Evolutionary conservation across 768 basidiomycete species (phyloP).

Genomic region (Tubosaeta brunneosetosa): DNA sequence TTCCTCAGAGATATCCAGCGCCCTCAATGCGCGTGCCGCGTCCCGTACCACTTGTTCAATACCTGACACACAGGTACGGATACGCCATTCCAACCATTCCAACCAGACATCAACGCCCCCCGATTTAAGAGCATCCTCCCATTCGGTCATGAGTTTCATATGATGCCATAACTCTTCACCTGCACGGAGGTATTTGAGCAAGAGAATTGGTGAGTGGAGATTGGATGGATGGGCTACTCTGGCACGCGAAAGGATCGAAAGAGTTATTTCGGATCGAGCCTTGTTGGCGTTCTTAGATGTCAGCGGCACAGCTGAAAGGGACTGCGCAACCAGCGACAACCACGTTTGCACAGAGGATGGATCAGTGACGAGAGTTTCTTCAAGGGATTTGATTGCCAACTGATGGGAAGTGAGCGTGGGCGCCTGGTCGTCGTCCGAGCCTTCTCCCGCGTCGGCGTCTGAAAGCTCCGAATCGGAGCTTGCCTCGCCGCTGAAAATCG

Average conservation of each 20-base stretch:
- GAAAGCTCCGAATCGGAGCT: conserved; percentile 34
- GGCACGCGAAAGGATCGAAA: conserved; percentile 65
- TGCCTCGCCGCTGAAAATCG: conserved; percentile 36
- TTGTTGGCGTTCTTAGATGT: conserved; percentile 64
- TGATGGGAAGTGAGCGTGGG: conserved; percentile 51
- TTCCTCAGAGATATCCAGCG: conserved; percentile 38
- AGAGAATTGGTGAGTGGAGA: conserved; percentile 43
- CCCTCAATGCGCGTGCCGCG: conserved; percentile 42
- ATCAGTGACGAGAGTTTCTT: conserved; percentile 46
- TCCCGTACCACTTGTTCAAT: conserved; percentile 52
- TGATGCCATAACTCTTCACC: conserved; percentile 71
- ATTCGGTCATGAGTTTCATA: conserved; percentile 53
- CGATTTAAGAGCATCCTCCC: conserved; percentile 59
- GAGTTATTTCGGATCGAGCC: conserved; percentile 64
- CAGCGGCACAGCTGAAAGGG: conserved; percentile 56
- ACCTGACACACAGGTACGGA: conserved; percentile 43
- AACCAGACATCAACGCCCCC: conserved; percentile 62
- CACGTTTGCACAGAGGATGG: conserved; percentile 56
- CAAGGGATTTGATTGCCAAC: conserved; percentile 52
- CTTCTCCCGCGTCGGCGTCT: conserved; percentile 29
- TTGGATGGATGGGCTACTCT: conserved; percentile 52
- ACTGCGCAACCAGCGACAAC: conserved; percentile 60
- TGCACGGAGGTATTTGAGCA: conserved; percentile 62
- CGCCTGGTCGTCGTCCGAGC: conserved; percentile 33
- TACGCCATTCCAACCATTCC: conserved; percentile 77